Base-by-base conservation (phyloP, 192 early-diverging fungal species). In the Cetraspora pellucida region DNA sequence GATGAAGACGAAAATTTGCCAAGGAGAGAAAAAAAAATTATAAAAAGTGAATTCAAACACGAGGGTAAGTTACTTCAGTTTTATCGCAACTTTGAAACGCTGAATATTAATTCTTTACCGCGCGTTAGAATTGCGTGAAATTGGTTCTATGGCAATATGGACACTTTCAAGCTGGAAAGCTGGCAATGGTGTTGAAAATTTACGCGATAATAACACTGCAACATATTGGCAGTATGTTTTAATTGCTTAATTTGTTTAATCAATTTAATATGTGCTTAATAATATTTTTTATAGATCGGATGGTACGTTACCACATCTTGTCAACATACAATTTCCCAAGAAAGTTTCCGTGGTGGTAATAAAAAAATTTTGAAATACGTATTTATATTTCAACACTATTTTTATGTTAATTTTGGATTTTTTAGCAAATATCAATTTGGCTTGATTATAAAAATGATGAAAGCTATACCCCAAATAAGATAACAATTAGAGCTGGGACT, bases 161-260 rank as follows among this genome's bases (percentile, higher is more conserved):
- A 85, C 88, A 19, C 82, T 94, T 9, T 95, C 94, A 19, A 85
- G 90, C 17, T 85, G 81, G 70, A 91, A 91, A 68, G 79, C 81
- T 5, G 87, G 85, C 59, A 89, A 86, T 71, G 91, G 90, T 5
- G 78, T 92, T 3, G 84, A 89, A 4, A 77, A 90, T 37, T 77
- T 96, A 28, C 77, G 86, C 10, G 93, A 95, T 78, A 88, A 89
- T 30, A 83, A 86, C 65, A 71, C 85, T 11, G 84, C 89, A 37
- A 94, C 93, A 1, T 96, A 90, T 76, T 96, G 95, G 95, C 93
- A 95, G 92, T 93, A 84, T 65, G 85, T 67, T 63, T 10, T 54
- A 55, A 31, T 11, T 19, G 57, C 25, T 2, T 50, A 6, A 27
- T 43, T 31, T 45, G 9, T 46, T 23, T 13, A 31, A 7, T 57